Evolutionary conservation across 2,329 filamentous ascomycete genomes (phyloP).

Genomic region (Diaporthe ampelina): DNA sequence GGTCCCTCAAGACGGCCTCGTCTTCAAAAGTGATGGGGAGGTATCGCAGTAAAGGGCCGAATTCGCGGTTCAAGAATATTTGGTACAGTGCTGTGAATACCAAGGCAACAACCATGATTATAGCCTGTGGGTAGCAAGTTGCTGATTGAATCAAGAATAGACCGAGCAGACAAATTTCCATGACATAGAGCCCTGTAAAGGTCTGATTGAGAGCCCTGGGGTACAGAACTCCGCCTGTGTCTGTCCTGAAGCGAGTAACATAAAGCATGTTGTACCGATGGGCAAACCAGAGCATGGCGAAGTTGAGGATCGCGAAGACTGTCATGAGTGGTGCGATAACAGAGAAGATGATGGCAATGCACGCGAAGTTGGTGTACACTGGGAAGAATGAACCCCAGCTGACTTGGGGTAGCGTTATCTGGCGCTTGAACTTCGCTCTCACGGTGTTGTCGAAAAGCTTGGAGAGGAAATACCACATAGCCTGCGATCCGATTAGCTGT

Average conservation of each 20-base stretch:
- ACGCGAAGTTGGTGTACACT: constrained; percentile 95
- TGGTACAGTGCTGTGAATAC: constrained; percentile 84
- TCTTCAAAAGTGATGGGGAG: constrained; percentile 96
- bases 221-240: constrained; percentile 94
- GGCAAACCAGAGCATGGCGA: constrained; percentile 91
- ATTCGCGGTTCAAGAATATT: constrained; percentile 83
- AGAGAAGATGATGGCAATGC: constrained; percentile 90
- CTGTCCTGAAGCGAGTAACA: constrained; percentile 88
- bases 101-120: constrained; percentile 84
- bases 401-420: constrained; percentile 82
- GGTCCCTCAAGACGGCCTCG: constrained; percentile 90
- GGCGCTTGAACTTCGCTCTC: constrained; percentile 85
- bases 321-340: constrained; percentile 92
- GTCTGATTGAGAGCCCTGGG: constrained; percentile 94
- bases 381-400: constrained; percentile 96
- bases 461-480: constrained; percentile 83
- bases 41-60: constrained; percentile 88
- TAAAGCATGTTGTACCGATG: constrained; percentile 98
- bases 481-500: constrained; percentile 33
- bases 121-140: constrained; percentile 81
- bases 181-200: constrained; percentile 94
- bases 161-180: constrained; percentile 91
- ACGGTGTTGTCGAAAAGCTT: constrained; percentile 87
- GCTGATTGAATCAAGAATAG: constrained; percentile 77
- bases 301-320: constrained; percentile 93